Evolutionary conservation across 768 basidiomycete species (phyloP), one percentile per base, ranked within the genome.

Genomic region (Mycena rosella): DNA sequence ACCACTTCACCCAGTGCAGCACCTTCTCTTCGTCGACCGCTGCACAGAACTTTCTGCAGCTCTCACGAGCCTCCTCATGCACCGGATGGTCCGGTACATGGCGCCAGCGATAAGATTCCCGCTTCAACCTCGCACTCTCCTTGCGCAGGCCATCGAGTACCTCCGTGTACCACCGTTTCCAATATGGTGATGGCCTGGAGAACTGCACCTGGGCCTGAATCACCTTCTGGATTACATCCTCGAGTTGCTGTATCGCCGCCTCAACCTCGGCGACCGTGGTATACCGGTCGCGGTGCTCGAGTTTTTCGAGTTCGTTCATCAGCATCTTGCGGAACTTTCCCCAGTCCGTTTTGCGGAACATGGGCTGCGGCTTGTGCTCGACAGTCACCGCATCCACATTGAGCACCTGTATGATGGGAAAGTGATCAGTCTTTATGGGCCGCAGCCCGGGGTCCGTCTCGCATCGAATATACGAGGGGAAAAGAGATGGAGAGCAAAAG

Each of bases 91-190:
- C 60, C 0, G 51, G 62, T 0, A 60, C 22, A 0, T 49, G 53
- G 40, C 71, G 60, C 49, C 62, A 55, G 0, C 34, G 52, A 15
- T 65, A 66, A 0, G 76, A 47, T 0, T 55, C 17, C 0, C 70
- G 47, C 3, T 72, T 63, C 14, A 78, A 45, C 40, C 70, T 67
- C 1, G 74, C 67, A 0, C 70, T 56, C 10, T 69, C 47, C 14
- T 57, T 69, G 5, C 72, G 72, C 32, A 71, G 27, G 0, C 67
- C 55, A 0, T 59, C 60, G 4, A 85, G 77, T 0, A 78, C 78
- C 24, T 63, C 55, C 11, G 61, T 74, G 79, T 77, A 83, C 82
- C 81, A 83, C 2, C 73, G n/a, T 38, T 80, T 81, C 3, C 65
- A 27, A 59, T 74, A 74, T 2, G 74, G 75, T 2, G 59, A 67